Evolutionary conservation across 352 stramenopile genomes (phyloP).

Genomic region (Phytophthora pinifolia): DNA sequence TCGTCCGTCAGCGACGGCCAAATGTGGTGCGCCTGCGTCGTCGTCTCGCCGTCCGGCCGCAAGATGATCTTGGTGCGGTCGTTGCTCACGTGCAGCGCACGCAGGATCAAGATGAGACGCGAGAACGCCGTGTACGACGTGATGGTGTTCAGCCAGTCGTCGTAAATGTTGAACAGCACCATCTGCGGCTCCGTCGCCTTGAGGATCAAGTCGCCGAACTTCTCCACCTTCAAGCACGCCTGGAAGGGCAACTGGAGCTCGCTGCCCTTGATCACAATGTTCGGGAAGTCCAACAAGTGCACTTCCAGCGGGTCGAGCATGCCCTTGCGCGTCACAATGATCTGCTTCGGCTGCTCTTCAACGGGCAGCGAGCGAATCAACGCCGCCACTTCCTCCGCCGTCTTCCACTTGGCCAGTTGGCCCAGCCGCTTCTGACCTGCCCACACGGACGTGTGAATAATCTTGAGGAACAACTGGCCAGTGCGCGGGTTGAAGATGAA

Average conservation of each 20-base stretch:
- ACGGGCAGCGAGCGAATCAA: conserved; percentile 99
- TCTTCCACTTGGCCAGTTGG: conserved; percentile 99
- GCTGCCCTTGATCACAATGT: conserved; percentile 99
- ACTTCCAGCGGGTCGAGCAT: conserved; percentile 99
- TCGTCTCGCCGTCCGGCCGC: conserved; percentile 97
- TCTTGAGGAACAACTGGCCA: conserved; percentile 99
- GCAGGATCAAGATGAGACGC: conserved; percentile 98
- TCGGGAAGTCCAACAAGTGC: conserved; percentile 99
- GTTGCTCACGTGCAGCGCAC: conserved; percentile 97
- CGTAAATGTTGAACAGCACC: conserved; percentile 99
- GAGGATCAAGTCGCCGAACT: conserved; percentile 99
- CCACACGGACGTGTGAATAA: conserved; percentile 99
- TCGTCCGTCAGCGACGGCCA: conserved; percentile 99
- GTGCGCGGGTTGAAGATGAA: conserved; percentile 99
- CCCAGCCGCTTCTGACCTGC: conserved; percentile 99
- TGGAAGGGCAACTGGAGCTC: conserved; percentile 99
- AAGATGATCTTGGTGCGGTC: conserved; percentile 97
- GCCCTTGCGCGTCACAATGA: conserved; percentile 99
- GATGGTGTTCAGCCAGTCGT: conserved; percentile 99
- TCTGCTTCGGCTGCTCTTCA: conserved; percentile 99
- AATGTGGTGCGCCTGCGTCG: conserved; percentile 98
- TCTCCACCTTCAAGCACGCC: conserved; percentile 99
- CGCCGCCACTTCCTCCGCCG: conserved; percentile 99
- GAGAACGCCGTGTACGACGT: conserved; percentile 99
- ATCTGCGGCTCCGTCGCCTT: conserved; percentile 99